Percentiles rank a stretch among this genome's conserved stretches.
Evolutionary conservation across 139 green algal genomes (phyloP).

Genomic region (Limnomonas spitsbergensis): DNA sequence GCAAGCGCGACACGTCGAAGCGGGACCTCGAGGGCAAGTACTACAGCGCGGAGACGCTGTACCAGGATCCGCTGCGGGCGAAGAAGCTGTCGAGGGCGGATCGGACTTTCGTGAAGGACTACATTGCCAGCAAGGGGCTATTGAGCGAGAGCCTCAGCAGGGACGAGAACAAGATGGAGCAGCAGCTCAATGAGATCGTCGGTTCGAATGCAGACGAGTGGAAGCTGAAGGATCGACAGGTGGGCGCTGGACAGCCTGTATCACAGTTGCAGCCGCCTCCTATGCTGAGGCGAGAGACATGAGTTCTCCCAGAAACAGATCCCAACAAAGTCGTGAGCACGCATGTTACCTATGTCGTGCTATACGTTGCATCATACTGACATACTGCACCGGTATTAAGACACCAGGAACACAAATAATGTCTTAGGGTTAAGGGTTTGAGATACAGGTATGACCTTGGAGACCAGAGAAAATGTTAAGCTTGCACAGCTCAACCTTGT

Average conservation of each 20-base stretch:
- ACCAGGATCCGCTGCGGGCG: constrained; percentile 21
- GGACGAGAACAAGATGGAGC: neutral
- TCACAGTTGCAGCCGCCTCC: neutral
- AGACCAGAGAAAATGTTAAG: no score
- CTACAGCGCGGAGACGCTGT: constrained; percentile 11
- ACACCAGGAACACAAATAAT: no score
- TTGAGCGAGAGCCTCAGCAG: neutral
- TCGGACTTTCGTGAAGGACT: constrained; percentile 4
- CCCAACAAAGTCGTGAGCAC: no score
- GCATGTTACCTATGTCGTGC: no score
- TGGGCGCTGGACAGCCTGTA: neutral
- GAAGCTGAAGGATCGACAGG: constrained; percentile 3
- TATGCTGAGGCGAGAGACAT: no score
- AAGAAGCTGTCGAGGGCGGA: constrained; percentile 14
- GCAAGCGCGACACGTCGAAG: constrained; percentile 26
- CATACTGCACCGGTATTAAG: no score
- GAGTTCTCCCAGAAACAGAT: no score
- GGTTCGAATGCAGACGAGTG: constrained; percentile 7
- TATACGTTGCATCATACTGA: no score
- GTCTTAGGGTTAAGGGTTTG: no score
- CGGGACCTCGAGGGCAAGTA: constrained; percentile 12
- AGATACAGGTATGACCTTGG: no score
- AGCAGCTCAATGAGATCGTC: constrained; percentile 19
- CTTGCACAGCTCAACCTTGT: no score
- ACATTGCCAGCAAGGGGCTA: neutral